Evolutionary conservation across 306 rosid species (phyloP).

Genomic region (Quercus agrifolia): DNA sequence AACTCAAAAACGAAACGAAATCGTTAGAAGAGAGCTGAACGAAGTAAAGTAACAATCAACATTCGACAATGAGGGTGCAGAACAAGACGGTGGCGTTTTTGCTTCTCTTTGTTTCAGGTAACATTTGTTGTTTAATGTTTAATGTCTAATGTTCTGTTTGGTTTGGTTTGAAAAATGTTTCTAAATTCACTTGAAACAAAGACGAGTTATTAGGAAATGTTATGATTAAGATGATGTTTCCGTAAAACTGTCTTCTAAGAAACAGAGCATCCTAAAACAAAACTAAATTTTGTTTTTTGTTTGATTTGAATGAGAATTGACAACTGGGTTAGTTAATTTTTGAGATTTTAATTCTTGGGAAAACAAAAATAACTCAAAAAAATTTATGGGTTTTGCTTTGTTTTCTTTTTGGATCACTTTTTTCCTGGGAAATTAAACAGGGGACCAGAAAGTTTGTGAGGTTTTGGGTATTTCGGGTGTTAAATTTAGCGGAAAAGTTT

Average conservation of each 20-base stretch:
- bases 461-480: not conserved
- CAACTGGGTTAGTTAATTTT: no score
- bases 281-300: no score
- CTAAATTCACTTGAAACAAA: no score
- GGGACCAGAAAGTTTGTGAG: not conserved
- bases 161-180: not conserved
- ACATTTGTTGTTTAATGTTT: not conserved
- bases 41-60: not conserved
- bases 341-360: not conserved
- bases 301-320: no score
- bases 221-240: no score
- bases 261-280: no score
- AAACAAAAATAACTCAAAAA: not conserved
- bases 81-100: constrained; percentile 22
- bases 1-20: not conserved
- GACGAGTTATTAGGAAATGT: no score
- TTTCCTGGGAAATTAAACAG: not conserved
- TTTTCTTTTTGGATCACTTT: not conserved
- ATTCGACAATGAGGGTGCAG: constrained; percentile 10
- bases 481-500: not conserved
- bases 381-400: not conserved
- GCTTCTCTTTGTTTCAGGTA: constrained; percentile 40
- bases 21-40: not conserved
- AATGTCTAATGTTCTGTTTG: not conserved
- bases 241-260: no score